Evolutionary conservation across 148 eudicot species (phyloP).

Genomic region (Heliosperma pusillum): DNA sequence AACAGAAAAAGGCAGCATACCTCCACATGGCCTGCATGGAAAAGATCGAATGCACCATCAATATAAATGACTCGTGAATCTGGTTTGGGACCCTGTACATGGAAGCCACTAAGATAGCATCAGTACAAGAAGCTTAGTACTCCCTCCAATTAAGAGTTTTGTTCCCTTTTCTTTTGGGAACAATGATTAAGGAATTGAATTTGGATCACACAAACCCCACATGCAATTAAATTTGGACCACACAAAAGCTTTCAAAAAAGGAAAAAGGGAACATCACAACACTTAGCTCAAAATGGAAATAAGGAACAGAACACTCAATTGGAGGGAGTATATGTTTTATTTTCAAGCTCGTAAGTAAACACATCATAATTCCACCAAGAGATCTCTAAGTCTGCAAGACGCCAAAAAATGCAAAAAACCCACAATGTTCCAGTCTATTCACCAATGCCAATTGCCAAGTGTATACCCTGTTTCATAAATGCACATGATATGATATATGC

Average conservation of each 20-base stretch:
- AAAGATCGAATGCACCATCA: constrained; percentile 99
- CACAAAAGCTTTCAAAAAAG: too few species aligned
- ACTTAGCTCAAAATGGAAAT: too few species aligned
- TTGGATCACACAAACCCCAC: too few species aligned
- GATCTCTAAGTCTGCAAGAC: background rate
- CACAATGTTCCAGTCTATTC: constrained; percentile 8
- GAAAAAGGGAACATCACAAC: too few species aligned
- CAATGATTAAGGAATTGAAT: too few species aligned
- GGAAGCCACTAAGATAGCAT: background rate
- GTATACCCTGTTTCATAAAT: background rate
- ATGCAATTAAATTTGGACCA: too few species aligned
- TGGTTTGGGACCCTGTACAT: constrained; percentile 77
- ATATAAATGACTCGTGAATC: constrained; percentile 88
- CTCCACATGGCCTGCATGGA: constrained; percentile 99
- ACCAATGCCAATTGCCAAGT: background rate
- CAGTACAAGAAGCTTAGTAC: background rate
- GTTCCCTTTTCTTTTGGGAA: too few species aligned
- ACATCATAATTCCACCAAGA: background rate
- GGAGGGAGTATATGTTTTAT: constrained; percentile 3
- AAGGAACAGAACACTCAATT: too few species aligned
- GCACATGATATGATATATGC: background rate
- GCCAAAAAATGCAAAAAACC: background rate
- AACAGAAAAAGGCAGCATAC: constrained; percentile 31
- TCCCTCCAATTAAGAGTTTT: too few species aligned
- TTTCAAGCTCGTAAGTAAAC: constrained; percentile 2